A percentile compares a stretch with the other conserved stretches of the same genome.
Conservation (phyloP, 352 stramenopile species). For the Pythium brachiatum region DNA sequence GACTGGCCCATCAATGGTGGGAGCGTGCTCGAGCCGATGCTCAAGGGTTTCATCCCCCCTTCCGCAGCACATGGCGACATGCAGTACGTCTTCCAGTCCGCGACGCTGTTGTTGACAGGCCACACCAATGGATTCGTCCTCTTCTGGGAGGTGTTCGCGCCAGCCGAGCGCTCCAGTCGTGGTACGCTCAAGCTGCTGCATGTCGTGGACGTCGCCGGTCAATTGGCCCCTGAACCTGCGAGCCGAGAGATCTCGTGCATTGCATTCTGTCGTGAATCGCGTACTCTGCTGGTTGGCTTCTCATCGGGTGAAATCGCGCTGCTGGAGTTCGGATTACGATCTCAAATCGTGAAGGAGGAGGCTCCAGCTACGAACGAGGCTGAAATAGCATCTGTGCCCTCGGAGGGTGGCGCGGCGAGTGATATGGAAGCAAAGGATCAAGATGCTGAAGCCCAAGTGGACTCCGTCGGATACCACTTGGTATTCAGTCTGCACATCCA, state of each 20-base stretch:
- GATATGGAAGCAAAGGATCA: background rate
- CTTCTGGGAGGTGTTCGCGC: conserved; percentile 60
- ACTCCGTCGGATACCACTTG: conserved; percentile 34
- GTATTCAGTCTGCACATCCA: conserved; percentile 61
- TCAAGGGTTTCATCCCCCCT: conserved; percentile 46
- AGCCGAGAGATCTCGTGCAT: conserved; percentile 44
- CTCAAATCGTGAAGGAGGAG: background rate
- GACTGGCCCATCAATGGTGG: conserved; percentile 74
- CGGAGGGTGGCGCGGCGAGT: background rate
- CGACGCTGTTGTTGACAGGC: conserved; percentile 52
- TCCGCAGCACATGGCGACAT: conserved; percentile 15
- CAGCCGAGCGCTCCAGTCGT: conserved; percentile 47
- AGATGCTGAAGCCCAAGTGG: conserved; percentile 15
- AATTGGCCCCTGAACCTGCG: conserved; percentile 34
- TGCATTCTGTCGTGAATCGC: conserved; percentile 44
- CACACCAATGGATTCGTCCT: conserved; percentile 53
- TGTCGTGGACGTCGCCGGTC: conserved; percentile 37
- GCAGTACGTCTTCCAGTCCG: conserved; percentile 34
- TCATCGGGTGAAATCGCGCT: conserved; percentile 50
- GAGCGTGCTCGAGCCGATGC: conserved; percentile 45
- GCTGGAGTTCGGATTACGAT: conserved; percentile 35
- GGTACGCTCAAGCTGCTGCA: conserved; percentile 57
- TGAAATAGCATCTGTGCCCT: background rate
- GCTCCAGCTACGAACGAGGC: background rate
- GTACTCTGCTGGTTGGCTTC: conserved; percentile 53